Conservation (phyloP, 768 basidiomycete genomes). For the Podaxis sp. region DNA sequence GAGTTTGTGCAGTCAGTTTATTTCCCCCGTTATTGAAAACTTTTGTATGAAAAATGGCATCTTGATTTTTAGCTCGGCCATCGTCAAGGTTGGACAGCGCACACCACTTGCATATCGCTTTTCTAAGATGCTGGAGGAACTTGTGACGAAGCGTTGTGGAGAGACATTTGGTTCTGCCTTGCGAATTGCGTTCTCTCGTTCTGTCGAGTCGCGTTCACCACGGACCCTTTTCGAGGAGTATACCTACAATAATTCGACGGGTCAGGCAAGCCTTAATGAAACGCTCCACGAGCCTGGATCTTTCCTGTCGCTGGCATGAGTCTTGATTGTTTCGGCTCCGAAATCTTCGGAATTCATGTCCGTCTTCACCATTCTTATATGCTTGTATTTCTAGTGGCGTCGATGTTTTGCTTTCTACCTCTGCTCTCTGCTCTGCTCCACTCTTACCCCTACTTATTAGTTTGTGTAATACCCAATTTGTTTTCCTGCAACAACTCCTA, state of each 20-base stretch:
- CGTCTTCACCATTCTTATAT: slow-evolving; percentile 1
- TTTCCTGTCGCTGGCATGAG: slow-evolving; percentile 32
- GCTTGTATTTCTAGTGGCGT: slow-evolving; percentile 7
- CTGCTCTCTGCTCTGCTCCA: not conserved
- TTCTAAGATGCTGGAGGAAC: slow-evolving; percentile 55
- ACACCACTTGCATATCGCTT: slow-evolving; percentile 66
- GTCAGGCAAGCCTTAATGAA: slow-evolving; percentile 31
- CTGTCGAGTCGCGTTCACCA: slow-evolving; percentile 29
- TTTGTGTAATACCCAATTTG: slow-evolving; percentile 5
- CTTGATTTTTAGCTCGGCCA: slow-evolving; percentile 44
- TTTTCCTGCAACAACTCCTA: not conserved
- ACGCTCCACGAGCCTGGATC: slow-evolving; percentile 35
- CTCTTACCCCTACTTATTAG: not conserved
- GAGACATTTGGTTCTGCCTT: slow-evolving; percentile 26
- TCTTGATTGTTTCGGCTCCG: slow-evolving; percentile 12
- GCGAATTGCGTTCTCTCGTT: slow-evolving; percentile 35
- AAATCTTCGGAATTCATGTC: slow-evolving; percentile 7
- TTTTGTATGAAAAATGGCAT: not conserved
- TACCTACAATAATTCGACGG: slow-evolving; percentile 21
- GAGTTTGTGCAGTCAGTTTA: slow-evolving; percentile 63
- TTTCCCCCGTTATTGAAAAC: not conserved
- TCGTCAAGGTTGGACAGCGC: slow-evolving; percentile 62
- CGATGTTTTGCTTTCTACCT: not conserved
- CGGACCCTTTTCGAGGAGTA: slow-evolving; percentile 33
- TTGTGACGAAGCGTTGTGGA: slow-evolving; percentile 40